Percentiles rank a stretch among this genome's conserved stretches.
Evolutionary conservation across 192 early-diverging fungal genomes (phyloP).

Genomic region (Gryganskiella cystojenkinii): DNA sequence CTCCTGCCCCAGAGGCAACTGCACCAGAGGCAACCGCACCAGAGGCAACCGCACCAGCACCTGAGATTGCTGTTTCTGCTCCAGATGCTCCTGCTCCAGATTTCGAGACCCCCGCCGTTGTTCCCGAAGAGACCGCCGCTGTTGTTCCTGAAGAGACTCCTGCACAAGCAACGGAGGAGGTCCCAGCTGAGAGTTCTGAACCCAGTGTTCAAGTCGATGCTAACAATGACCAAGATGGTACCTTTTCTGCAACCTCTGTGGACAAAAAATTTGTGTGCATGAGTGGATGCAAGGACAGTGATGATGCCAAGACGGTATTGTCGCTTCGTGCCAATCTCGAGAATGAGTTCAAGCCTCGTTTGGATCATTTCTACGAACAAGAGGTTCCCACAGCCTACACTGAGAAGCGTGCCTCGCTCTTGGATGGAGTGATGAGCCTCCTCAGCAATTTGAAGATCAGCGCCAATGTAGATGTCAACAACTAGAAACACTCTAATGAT

Average conservation of each 20-base stretch:
- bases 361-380: constrained; percentile 20
- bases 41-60: not conserved
- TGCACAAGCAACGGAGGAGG: not conserved
- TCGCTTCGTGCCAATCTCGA: constrained; percentile 25
- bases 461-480: constrained; percentile 3
- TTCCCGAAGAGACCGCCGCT: constrained; percentile 1
- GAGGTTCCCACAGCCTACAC: constrained; percentile 26
- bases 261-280: constrained; percentile 40
- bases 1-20: not conserved
- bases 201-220: not conserved
- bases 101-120: constrained; percentile 12
- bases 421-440: constrained; percentile 6
- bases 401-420: constrained; percentile 2
- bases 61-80: constrained; percentile 2
- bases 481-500: too few species aligned
- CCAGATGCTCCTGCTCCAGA: not conserved
- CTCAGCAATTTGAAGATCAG: not conserved
- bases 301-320: constrained; percentile 27
- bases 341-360: constrained; percentile 9
- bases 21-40: not conserved
- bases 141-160: not conserved
- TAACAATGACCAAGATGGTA: not conserved
- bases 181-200: not conserved
- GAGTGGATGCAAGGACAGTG: constrained; percentile 35
- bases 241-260: constrained; percentile 7